phyloP scores from a whole-genome alignment of 257 asterid species.

The Solanum boliviense region DNA sequence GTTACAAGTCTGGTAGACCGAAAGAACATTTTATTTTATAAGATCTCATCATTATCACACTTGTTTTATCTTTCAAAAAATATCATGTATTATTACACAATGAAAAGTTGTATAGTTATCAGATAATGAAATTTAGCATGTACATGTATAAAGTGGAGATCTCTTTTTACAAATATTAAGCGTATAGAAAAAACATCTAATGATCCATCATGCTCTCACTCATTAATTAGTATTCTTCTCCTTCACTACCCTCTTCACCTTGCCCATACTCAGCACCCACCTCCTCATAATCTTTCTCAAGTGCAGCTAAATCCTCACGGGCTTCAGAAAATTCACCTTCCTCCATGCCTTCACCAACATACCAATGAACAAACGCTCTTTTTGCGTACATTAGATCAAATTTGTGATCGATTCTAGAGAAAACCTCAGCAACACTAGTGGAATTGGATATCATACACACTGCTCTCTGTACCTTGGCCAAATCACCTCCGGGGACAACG shows the following conservation, averaged over 20 bases:
- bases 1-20: neutral
- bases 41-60: neutral
- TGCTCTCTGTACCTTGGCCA: constrained; percentile 3
- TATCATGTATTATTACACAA: neutral
- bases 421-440: constrained; percentile 2
- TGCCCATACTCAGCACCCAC: constrained; percentile 1
- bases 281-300: constrained; percentile 8
- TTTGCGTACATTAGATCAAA: constrained; percentile 2
- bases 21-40: too few species aligned
- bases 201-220: neutral
- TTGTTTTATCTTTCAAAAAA: neutral
- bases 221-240: constrained; percentile 1
- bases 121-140: neutral
- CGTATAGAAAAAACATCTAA: neutral
- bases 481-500: constrained; percentile 1
- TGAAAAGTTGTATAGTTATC: neutral
- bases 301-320: constrained; percentile 4
- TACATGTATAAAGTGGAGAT: neutral
- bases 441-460: constrained; percentile 7
- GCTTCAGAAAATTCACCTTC: constrained; percentile 11
- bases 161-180: neutral
- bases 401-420: constrained; percentile 4
- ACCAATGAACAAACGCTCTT: constrained; percentile 10
- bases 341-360: constrained; percentile 9
- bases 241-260: constrained; percentile 5